Percentiles rank a stretch among this genome's conserved stretches.
Conservation (phyloP, 352 stramenopile genomes). For the Phytopythium sindhum region DNA sequence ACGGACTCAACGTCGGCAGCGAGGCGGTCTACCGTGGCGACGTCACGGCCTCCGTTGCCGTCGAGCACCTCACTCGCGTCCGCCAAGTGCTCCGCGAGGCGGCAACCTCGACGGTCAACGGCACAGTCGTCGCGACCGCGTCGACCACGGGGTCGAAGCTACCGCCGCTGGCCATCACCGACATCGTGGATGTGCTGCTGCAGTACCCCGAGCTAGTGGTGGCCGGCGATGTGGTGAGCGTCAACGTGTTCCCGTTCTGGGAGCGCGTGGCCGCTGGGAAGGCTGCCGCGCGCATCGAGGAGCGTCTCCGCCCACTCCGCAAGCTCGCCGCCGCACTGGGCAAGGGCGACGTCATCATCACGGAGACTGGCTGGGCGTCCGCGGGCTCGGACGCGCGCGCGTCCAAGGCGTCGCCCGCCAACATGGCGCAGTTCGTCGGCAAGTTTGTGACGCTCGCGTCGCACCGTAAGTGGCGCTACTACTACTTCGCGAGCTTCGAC, state of each 20-base stretch:
- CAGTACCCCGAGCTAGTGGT: constrained; percentile 38
- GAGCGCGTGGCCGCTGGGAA: constrained; percentile 34
- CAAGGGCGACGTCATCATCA: constrained; percentile 46
- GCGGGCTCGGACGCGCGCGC: constrained; percentile 30
- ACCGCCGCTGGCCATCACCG: constrained; percentile 48
- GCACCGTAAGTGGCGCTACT: constrained; percentile 40
- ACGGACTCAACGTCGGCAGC: constrained; percentile 64
- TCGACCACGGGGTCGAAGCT: not conserved
- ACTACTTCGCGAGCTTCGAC: constrained; percentile 71
- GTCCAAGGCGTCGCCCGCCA: constrained; percentile 33
- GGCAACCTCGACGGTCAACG: constrained; percentile 19
- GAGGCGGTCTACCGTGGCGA: constrained; percentile 66
- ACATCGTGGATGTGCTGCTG: constrained; percentile 61
- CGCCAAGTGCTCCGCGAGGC: constrained; percentile 28
- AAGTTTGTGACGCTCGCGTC: constrained; percentile 47
- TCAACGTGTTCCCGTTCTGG: constrained; percentile 74
- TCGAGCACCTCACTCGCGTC: constrained; percentile 38
- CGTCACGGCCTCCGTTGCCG: constrained; percentile 35
- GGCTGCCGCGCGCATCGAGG: constrained; percentile 36
- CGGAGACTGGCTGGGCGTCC: constrained; percentile 68
- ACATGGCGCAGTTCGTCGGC: constrained; percentile 54
- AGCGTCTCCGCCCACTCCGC: constrained; percentile 36
- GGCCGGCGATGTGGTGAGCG: constrained; percentile 50
- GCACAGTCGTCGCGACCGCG: constrained; percentile 24
- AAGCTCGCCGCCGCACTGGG: constrained; percentile 17